Evolutionary conservation across 2,329 filamentous ascomycete genomes (phyloP).

Genomic region (Plectosphaerella sp.): DNA sequence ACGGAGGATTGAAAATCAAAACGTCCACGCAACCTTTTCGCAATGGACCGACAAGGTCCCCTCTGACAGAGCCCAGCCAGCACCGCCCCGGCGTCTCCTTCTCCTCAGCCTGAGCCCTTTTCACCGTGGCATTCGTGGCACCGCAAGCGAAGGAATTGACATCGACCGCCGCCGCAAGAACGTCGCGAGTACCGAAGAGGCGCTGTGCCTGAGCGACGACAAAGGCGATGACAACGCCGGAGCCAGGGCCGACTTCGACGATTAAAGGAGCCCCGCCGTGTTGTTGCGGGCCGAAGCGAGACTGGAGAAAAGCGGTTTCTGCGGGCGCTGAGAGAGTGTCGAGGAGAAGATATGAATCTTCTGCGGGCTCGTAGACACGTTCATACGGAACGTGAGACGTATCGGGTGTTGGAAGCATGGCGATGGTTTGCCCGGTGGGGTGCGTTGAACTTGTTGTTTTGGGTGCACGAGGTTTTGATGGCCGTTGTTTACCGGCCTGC

Average conservation of each 20-base stretch:
- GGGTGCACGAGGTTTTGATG: neutral
- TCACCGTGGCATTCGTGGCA: slow-evolving; percentile 68
- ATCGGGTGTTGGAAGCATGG: slow-evolving; percentile 88
- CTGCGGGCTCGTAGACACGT: slow-evolving; percentile 88
- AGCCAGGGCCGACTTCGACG: slow-evolving; percentile 85
- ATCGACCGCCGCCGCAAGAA: slow-evolving; percentile 76
- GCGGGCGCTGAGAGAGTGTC: slow-evolving; percentile 75
- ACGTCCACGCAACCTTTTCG: slow-evolving; percentile 65
- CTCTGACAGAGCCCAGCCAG: slow-evolving; percentile 64
- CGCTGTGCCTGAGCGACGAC: slow-evolving; percentile 66
- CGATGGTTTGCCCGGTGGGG: neutral
- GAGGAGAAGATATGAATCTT: slow-evolving; percentile 91
- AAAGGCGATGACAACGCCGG: slow-evolving; percentile 91
- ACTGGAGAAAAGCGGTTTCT: slow-evolving; percentile 65
- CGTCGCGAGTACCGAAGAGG: slow-evolving; percentile 67
- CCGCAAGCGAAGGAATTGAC: slow-evolving; percentile 79
- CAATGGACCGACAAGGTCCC: slow-evolving; percentile 65
- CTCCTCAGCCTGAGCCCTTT: slow-evolving; percentile 33
- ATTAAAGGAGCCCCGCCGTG: slow-evolving; percentile 53
- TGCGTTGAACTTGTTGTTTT: neutral
- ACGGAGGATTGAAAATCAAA: slow-evolving; percentile 94
- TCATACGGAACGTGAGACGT: slow-evolving; percentile 88
- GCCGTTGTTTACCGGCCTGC: neutral
- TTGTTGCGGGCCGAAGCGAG: slow-evolving; percentile 46
- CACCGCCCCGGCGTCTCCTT: slow-evolving; percentile 31